phyloP scores from a whole-genome alignment of 2,329 filamentous ascomycete species.

The Talaromyces sp. region DNA sequence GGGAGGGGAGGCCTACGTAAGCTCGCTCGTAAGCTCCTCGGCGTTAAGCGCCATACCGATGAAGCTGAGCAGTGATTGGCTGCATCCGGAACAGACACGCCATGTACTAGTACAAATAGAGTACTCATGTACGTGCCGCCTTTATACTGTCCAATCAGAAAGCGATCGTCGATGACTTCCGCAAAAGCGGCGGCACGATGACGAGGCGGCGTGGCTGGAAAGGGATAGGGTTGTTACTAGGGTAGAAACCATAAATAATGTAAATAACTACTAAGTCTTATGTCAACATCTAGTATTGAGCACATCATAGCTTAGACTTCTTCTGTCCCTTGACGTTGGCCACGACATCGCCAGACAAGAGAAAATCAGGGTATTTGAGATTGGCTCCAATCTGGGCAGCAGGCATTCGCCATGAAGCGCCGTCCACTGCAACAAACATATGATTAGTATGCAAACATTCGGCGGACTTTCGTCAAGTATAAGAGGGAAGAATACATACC shows the following conservation, averaged over 20 bases:
- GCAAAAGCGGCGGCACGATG: constrained; percentile 1
- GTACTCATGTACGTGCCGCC: not conserved
- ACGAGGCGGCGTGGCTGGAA: not conserved
- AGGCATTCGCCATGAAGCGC: constrained; percentile 39
- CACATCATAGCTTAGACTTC: constrained; percentile 49
- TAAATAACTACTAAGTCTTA: no score
- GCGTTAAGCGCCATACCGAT: not conserved
- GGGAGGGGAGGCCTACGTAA: constrained; percentile 11
- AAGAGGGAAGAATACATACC: constrained; percentile 30
- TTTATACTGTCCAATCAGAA: not conserved
- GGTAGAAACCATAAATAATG: no score
- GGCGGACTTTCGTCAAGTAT: no score
- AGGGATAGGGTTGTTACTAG: not conserved
- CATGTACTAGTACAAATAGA: not conserved
- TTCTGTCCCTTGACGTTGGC: constrained; percentile 56
- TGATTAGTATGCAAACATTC: not conserved
- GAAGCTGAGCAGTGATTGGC: not conserved
- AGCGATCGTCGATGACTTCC: not conserved
- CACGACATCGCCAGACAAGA: constrained; percentile 50
- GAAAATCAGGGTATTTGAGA: constrained; percentile 55
- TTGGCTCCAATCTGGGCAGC: constrained; percentile 28
- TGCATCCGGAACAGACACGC: not conserved
- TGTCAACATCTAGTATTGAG: not conserved
- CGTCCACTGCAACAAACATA: constrained; percentile 35
- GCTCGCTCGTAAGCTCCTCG: no score